Evolutionary conservation across 331 rosid genomes (phyloP).

Genomic region (Erythrophleum ivorense): DNA sequence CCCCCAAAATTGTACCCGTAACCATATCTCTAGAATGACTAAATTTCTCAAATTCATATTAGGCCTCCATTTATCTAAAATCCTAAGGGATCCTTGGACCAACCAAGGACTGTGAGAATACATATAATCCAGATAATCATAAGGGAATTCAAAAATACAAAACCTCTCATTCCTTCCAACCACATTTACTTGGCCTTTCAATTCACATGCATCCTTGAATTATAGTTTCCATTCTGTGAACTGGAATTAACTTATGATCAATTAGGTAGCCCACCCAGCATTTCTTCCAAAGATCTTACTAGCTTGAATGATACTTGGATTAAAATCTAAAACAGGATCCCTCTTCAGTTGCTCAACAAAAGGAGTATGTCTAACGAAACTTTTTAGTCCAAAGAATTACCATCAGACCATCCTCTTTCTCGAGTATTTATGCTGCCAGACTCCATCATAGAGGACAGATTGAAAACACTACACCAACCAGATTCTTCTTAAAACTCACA

Average conservation of each 20-base stretch:
- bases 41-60: not conserved
- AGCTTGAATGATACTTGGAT: not conserved
- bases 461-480: not conserved
- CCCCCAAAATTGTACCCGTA: not conserved
- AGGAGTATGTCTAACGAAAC: not conserved
- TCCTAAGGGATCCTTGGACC: not conserved
- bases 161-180: not conserved
- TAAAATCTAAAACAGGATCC: not conserved
- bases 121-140: too few species aligned
- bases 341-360: not conserved
- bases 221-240: not conserved
- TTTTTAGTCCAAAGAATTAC: not conserved
- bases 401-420: not conserved
- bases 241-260: not conserved
- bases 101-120: not conserved
- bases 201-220: not conserved
- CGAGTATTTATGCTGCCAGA: slow-evolving; percentile 1
- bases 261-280: not conserved
- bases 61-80: not conserved
- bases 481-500: not conserved
- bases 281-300: not conserved
- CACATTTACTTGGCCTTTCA: not conserved
- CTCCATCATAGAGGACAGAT: not conserved
- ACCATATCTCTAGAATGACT: not conserved
- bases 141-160: not conserved